Evolutionary conservation across 2,329 filamentous ascomycete species (phyloP).

Genomic region (Pseudogymnoascus sp.): DNA sequence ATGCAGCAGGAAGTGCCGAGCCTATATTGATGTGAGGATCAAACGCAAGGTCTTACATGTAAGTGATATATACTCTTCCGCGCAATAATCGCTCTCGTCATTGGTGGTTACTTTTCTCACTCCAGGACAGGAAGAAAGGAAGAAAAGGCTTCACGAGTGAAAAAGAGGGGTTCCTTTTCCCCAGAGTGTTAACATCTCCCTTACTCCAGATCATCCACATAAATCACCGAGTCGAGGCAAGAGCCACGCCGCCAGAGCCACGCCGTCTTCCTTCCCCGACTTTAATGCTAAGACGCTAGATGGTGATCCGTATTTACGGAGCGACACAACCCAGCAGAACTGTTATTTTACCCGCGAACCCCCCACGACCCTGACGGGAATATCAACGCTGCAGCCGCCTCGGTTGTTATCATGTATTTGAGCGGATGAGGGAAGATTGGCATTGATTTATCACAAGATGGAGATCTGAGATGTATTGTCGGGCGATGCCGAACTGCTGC

Average conservation of each 20-base stretch:
- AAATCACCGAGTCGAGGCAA: background rate
- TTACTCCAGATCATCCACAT: background rate
- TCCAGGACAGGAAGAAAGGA: background rate
- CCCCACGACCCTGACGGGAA: background rate
- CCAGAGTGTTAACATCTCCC: background rate
- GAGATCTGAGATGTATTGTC: background rate
- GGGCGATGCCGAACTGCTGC: background rate
- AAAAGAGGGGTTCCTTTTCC: background rate
- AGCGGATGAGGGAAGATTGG: background rate
- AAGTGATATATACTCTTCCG: background rate
- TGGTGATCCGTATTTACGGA: background rate
- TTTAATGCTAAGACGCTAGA: background rate
- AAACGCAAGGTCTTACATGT: background rate
- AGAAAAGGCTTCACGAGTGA: background rate
- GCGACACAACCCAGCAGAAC: background rate
- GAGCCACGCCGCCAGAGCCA: background rate
- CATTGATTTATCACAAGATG: background rate
- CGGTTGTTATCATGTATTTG: background rate
- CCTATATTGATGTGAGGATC: background rate
- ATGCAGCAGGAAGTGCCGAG: background rate
- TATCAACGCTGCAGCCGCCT: background rate
- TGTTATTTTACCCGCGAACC: background rate
- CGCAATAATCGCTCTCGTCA: background rate
- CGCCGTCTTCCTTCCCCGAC: background rate
- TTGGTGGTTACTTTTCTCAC: background rate